These are phyloP conservation scores for Geotrichum australiense DNA, from an alignment of 1,139 yeast species.

Conservation along the genomic window DNA sequence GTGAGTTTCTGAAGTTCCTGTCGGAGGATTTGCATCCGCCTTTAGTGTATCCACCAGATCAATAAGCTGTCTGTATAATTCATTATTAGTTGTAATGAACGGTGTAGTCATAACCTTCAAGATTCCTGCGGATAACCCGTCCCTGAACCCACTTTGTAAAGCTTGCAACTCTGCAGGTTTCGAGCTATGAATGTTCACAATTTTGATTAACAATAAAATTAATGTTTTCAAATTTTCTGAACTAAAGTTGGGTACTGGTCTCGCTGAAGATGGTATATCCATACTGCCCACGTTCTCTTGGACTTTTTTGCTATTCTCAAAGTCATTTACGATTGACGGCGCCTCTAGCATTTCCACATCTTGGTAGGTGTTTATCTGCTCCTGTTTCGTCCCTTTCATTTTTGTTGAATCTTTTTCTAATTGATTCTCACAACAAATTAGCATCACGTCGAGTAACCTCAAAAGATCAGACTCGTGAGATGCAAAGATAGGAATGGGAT, in stretches of 20 bases:
- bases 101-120: slow-evolving; percentile 37
- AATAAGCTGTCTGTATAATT: slow-evolving; percentile 24
- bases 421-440: slow-evolving; percentile 19
- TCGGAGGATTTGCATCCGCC: not conserved
- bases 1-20: too few relatives aligned
- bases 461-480: slow-evolving; percentile 22
- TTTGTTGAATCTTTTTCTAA: not conserved
- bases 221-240: slow-evolving; percentile 17
- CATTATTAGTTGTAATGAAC: slow-evolving; percentile 20
- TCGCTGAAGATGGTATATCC: not conserved
- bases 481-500: slow-evolving; percentile 21
- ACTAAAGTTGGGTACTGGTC: not conserved
- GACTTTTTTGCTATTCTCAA: too few relatives aligned
- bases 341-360: slow-evolving; percentile 1
- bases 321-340: too few relatives aligned
- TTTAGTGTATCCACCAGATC: slow-evolving; percentile 26
- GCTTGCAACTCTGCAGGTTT: slow-evolving; percentile 22
- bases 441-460: slow-evolving; percentile 21
- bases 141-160: slow-evolving; percentile 26
- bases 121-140: slow-evolving; percentile 38
- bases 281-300: too few relatives aligned
- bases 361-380: too few relatives aligned
- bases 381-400: not conserved
- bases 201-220: slow-evolving; percentile 44
- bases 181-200: slow-evolving; percentile 48